These are phyloP conservation scores for Tetrapisispora pingtungensis DNA, from an alignment of 805 yeast species.

Conservation along the genomic window DNA sequence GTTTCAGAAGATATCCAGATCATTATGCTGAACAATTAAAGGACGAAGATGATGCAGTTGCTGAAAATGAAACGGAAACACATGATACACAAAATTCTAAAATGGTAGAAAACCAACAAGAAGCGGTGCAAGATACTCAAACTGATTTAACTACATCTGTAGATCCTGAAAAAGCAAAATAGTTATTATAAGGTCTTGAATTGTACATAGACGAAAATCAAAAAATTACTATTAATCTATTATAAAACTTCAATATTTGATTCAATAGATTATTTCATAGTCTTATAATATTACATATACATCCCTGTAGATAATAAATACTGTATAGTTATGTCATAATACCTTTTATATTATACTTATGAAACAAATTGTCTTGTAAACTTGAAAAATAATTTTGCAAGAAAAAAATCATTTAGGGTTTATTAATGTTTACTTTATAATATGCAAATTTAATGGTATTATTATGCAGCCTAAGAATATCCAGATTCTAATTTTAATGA, in stretches of 20 bases:
- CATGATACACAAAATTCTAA: neutral
- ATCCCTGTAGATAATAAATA: conserved; percentile 1
- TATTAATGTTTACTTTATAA: too few species aligned
- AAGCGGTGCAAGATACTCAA: neutral
- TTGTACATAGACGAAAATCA: neutral
- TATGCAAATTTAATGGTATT: too few species aligned
- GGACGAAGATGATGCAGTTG: conserved; percentile 13
- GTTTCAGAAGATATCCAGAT: conserved; percentile 87
- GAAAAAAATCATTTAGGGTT: too few species aligned
- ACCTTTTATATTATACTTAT: neutral
- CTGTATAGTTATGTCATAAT: neutral
- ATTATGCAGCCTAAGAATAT: too few species aligned
- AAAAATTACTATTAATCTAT: neutral
- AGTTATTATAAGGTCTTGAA: neutral
- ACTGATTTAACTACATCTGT: neutral
- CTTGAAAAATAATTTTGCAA: too few species aligned
- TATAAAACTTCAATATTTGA: too few species aligned
- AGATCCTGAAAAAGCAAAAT: neutral
- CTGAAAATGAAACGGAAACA: neutral
- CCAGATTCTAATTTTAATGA: neutral
- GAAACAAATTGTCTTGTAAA: too few species aligned
- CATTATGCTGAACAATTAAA: conserved; percentile 72
- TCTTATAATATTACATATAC: neutral
- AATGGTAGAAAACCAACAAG: neutral
- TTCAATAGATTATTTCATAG: too few species aligned